phyloP scores from a whole-genome alignment of 2,329 filamentous ascomycete genomes.

The Penicillium sp. region DNA sequence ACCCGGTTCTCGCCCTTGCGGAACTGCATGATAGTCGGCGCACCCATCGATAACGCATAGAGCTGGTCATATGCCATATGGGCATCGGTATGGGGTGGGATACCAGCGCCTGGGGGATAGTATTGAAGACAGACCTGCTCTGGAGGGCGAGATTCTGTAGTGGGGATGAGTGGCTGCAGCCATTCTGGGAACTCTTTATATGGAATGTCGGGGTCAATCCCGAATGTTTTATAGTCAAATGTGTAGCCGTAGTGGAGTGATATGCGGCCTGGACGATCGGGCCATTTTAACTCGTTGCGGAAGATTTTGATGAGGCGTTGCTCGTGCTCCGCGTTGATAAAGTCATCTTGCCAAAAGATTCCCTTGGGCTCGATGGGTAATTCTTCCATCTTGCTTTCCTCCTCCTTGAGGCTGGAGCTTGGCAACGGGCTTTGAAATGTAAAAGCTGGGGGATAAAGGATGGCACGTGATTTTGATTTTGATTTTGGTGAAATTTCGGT shows the following conservation, averaged over 20 bases:
- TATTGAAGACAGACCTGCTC: constrained; percentile 63
- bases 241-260: constrained; percentile 60
- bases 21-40: constrained; percentile 35
- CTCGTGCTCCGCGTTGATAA: constrained; percentile 51
- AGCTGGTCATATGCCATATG: constrained; percentile 49
- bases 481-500: neutral
- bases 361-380: constrained; percentile 27
- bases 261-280: constrained; percentile 46
- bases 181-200: constrained; percentile 55
- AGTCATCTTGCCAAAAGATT: constrained; percentile 48
- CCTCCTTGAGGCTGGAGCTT: neutral
- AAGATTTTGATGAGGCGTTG: constrained; percentile 48
- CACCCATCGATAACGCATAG: constrained; percentile 35
- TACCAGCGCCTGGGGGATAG: constrained; percentile 61
- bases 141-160: constrained; percentile 46
- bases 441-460: neutral
- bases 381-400: constrained; percentile 20
- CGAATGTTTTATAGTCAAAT: constrained; percentile 61
- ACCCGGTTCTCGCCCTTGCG: constrained; percentile 31
- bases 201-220: constrained; percentile 52
- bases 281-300: constrained; percentile 50
- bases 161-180: constrained; percentile 52
- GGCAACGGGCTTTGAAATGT: neutral
- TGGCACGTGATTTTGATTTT: neutral
- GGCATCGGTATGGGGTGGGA: constrained; percentile 63